Evolutionary conservation across 495 filamentous ascomycete genomes (phyloP), one percentile per base, ranked within the genome.

Genomic region (Aspergillus nanangensis): DNA sequence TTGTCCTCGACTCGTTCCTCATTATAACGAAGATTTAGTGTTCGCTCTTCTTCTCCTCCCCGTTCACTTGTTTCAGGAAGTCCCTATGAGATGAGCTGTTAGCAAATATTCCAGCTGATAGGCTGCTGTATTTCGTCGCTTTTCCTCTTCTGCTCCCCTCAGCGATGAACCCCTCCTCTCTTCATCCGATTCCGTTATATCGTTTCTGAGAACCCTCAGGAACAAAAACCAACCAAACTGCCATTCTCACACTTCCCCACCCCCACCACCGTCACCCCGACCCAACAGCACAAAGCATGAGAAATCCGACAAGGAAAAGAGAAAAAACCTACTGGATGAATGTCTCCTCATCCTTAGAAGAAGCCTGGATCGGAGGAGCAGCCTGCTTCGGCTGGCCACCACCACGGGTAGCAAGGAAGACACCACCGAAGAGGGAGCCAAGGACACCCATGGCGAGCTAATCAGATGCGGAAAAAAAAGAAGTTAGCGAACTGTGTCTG

Each of bases 361-460:
- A 72, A 35, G 92, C 90, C 67, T 91, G 85, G 76, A 95, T 88
- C 21, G 89, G 87, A 45, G 92, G 92, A 47, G 79, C 66, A 52
- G 65, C 60, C 42, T 64, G 61, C 57, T 71, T 78, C 60, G 77
- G 54, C 66, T 82, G 69, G 67, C 79, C 79, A 57, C 77, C 70
- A 53, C 88, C 86, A 45, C 83, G 60, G 53, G 74, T 60, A 23
- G 77, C 67, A 43, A 77, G 52, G 39, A 66, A 81, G 48, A 64
- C 59, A 47, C 77, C 76, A 56, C 71, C 79, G 61, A 85, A 83
- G 17, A 84, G 57, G 21, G 80, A 67, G 58, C 75, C 82, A 53
- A 98, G 86, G 50, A 83, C 85, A 48, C 73, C 76, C 74, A 96
- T 96, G 55, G 93, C 76, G 60, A 98, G 88, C 93, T 98, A 60